Conservation (phyloP, 768 basidiomycete genomes). For the Postia placenta region DNA sequence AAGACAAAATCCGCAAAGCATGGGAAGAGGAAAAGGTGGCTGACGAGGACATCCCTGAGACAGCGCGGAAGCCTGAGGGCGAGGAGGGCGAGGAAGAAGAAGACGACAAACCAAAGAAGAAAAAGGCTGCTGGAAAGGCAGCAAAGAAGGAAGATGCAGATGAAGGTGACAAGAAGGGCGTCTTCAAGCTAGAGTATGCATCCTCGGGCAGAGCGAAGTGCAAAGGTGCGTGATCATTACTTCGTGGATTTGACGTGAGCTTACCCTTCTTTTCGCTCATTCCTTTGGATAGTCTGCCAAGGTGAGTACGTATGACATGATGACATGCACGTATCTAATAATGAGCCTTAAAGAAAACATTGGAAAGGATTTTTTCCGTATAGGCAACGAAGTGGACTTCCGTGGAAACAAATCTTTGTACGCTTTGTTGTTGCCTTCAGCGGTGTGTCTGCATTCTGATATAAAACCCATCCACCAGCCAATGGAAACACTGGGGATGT, state of each 20-base stretch:
- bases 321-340: neutral
- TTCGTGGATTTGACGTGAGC: neutral
- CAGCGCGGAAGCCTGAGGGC: constrained; percentile 53
- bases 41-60: constrained; percentile 76
- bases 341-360: constrained; percentile 28
- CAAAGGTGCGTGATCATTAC: constrained; percentile 21
- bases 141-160: constrained; percentile 21
- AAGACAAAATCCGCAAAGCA: constrained; percentile 65
- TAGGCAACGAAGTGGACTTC: constrained; percentile 37
- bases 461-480: constrained; percentile 10
- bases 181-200: constrained; percentile 27
- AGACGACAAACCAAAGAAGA: constrained; percentile 32
- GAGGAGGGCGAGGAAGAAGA: constrained; percentile 36
- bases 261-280: neutral
- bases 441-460: neutral
- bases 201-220: constrained; percentile 26
- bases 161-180: constrained; percentile 30
- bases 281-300: neutral
- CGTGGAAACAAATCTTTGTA: constrained; percentile 30
- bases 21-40: constrained; percentile 76
- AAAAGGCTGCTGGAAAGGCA: constrained; percentile 11
- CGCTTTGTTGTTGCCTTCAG: constrained; percentile 5
- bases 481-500: constrained; percentile 43
- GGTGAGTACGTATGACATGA: neutral
- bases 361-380: constrained; percentile 33